A percentile compares a stretch with the other conserved stretches of the same genome.
Evolutionary conservation across 2,329 filamentous ascomycete species (phyloP).

Genomic region (Nemania diffusa): DNA sequence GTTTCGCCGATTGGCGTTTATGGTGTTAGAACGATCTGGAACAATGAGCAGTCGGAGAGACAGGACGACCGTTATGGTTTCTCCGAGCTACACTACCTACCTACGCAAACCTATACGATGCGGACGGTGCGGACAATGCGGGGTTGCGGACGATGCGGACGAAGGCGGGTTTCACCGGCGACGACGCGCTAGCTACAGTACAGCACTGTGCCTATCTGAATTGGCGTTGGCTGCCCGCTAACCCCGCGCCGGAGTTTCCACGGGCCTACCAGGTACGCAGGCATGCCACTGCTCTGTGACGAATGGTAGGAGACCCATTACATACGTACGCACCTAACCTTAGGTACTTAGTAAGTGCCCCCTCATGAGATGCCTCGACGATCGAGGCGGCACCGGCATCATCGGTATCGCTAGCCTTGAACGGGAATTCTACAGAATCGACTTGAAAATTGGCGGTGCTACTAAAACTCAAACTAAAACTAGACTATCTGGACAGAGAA

Average conservation of each 20-base stretch:
- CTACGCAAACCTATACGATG: neutral
- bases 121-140: conserved; percentile 22
- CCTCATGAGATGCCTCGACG: neutral
- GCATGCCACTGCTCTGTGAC: neutral
- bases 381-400: conserved; percentile 18
- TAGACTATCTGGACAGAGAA: neutral
- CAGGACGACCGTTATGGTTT: neutral
- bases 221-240: conserved; percentile 11
- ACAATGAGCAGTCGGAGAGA: neutral
- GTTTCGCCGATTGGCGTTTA: neutral
- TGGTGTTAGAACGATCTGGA: neutral
- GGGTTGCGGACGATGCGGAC: conserved; percentile 14
- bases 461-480: neutral
- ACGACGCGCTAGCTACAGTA: neutral
- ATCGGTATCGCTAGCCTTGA: neutral
- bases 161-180: conserved; percentile 14
- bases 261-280: neutral
- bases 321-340: conserved; percentile 10
- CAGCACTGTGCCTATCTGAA: neutral
- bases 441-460: neutral
- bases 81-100: neutral
- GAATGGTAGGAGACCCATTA: conserved; percentile 25
- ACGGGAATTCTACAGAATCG: neutral
- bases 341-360: neutral
- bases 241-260: conserved; percentile 21